These are phyloP conservation scores for Afroboletus lepidellus DNA, from an alignment of 1,284 basidiomycete species.

Conservation along the genomic window DNA sequence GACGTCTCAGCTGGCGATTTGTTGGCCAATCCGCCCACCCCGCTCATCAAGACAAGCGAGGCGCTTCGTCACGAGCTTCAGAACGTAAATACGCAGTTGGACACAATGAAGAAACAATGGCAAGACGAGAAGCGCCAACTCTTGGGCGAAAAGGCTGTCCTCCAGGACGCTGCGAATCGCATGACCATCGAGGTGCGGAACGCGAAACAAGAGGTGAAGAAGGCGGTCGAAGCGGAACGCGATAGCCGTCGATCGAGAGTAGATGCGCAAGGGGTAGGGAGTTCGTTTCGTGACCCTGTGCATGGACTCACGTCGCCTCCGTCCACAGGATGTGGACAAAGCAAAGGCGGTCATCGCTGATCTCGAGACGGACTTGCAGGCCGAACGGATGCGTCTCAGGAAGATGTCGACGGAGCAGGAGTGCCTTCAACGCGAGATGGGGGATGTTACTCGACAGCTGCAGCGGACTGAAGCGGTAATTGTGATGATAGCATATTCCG, in stretches of 20 bases:
- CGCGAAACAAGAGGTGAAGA: constrained; percentile 55
- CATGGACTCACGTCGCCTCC: constrained; percentile 3
- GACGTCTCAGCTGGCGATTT: constrained; percentile 49
- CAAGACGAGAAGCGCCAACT: constrained; percentile 60
- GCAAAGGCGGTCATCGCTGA: constrained; percentile 63
- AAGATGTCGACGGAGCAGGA: constrained; percentile 61
- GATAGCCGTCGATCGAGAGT: constrained; percentile 44
- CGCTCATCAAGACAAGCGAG: constrained; percentile 63
- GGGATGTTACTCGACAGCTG: constrained; percentile 58
- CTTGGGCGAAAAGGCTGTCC: constrained; percentile 64
- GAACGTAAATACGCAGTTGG: constrained; percentile 60
- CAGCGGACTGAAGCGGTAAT: constrained; percentile 65
- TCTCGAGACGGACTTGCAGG: constrained; percentile 64
- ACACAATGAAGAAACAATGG: constrained; percentile 63
- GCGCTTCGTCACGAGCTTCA: constrained; percentile 55
- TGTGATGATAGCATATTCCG: background rate
- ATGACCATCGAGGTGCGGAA: constrained; percentile 59
- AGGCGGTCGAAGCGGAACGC: constrained; percentile 50
- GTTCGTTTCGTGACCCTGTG: background rate
- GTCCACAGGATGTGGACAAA: constrained; percentile 60
- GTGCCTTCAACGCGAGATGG: constrained; percentile 58
- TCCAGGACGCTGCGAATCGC: constrained; percentile 65
- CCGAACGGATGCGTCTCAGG: constrained; percentile 64
- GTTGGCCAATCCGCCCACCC: constrained; percentile 57
- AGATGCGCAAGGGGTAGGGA: constrained; percentile 56